These are phyloP conservation scores for Pinus tabuliformis DNA, from an alignment of 75 land plant species.

Conservation along the genomic window DNA sequence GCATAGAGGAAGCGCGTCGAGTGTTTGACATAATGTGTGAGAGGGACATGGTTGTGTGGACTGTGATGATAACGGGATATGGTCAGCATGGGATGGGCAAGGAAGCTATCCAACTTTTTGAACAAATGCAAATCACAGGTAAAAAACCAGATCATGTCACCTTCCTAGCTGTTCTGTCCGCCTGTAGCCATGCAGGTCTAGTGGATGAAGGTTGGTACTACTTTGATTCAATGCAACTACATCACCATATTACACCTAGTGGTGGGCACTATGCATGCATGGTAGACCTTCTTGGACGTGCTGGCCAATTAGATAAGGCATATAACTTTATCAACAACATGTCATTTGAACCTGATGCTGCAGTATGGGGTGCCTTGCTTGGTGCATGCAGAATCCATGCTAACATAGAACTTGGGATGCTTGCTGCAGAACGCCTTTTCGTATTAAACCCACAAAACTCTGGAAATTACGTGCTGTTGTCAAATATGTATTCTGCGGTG, in stretches of 20 bases:
- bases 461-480: constrained; percentile 45
- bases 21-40: constrained; percentile 6
- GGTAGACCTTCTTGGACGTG: constrained; percentile 21
- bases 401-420: constrained; percentile 6
- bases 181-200: constrained; percentile 23
- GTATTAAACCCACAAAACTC: constrained; percentile 39
- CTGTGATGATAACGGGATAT: constrained; percentile 23
- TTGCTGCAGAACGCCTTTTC: neutral
- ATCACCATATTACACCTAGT: constrained; percentile 7
- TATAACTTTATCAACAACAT: constrained; percentile 12
- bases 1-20: neutral
- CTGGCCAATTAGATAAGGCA: constrained; percentile 13
- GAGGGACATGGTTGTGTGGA: constrained; percentile 15
- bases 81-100: constrained; percentile 4
- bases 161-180: constrained; percentile 10
- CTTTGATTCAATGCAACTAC: constrained; percentile 9
- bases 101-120: constrained; percentile 18
- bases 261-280: constrained; percentile 21
- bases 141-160: constrained; percentile 11
- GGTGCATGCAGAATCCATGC: constrained; percentile 17
- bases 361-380: constrained; percentile 15
- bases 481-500: constrained; percentile 48
- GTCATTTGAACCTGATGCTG: constrained; percentile 12
- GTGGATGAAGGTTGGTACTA: constrained; percentile 15
- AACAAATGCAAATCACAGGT: constrained; percentile 4